Conservation (phyloP, 2,329 filamentous ascomycete species). For the Pseudocercospora cruenta region DNA sequence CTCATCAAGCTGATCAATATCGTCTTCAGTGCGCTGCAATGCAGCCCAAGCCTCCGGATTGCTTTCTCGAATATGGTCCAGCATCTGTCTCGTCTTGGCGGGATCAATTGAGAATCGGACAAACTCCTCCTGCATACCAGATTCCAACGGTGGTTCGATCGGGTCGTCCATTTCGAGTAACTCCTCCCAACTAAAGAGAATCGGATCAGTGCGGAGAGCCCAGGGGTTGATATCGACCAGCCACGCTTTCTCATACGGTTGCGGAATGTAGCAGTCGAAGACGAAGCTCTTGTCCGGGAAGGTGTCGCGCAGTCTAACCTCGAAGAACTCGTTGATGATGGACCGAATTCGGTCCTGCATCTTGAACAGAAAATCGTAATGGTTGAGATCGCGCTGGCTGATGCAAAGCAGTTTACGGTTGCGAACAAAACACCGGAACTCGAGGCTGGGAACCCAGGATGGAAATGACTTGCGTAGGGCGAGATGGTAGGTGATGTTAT, state of each 20-base stretch:
- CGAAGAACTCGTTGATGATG: slow-evolving; percentile 78
- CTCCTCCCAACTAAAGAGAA: slow-evolving; percentile 90
- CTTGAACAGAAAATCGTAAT: slow-evolving; percentile 78
- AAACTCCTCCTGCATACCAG: slow-evolving; percentile 26
- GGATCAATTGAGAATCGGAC: slow-evolving; percentile 30
- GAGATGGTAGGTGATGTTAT: slow-evolving; percentile 71
- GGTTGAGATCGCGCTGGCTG: slow-evolving; percentile 85
- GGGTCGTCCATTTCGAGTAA: slow-evolving; percentile 72
- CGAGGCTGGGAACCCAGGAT: slow-evolving; percentile 82
- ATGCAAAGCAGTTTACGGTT: slow-evolving; percentile 78
- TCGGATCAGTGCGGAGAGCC: slow-evolving; percentile 83
- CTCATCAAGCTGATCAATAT: slow-evolving; percentile 1
- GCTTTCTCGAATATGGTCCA: slow-evolving; percentile 8
- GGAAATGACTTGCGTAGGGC: slow-evolving; percentile 82
- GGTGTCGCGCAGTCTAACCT: slow-evolving; percentile 69
- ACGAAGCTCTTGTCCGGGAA: slow-evolving; percentile 85
- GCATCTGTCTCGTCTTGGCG: slow-evolving; percentile 19
- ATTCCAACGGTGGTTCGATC: slow-evolving; percentile 27
- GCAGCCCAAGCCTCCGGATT: slow-evolving; percentile 10
- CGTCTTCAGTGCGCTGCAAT: not conserved
- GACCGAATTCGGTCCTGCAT: slow-evolving; percentile 68
- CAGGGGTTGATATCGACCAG: slow-evolving; percentile 95
- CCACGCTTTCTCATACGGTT: slow-evolving; percentile 73
- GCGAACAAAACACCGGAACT: slow-evolving; percentile 95
- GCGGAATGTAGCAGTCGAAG: slow-evolving; percentile 91